A percentile compares a stretch with the other conserved stretches of the same genome.
phyloP scores from a whole-genome alignment of 805 yeast species.

The Yarrowia hollandica region DNA sequence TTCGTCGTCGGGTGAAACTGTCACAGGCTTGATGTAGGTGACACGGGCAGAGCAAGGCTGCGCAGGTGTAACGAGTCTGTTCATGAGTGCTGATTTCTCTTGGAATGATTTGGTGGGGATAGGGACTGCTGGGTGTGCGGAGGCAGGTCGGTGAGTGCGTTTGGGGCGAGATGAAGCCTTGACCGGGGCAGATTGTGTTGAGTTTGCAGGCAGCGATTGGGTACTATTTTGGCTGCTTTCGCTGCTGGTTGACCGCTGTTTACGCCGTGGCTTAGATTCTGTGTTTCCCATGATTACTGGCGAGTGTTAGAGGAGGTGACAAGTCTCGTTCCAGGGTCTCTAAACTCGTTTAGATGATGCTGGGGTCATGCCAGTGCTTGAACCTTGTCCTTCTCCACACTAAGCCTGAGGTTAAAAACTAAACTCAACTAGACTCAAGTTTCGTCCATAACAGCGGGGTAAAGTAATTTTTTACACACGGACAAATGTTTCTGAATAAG shows the following conservation, averaged over 20 bases:
- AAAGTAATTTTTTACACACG: background rate
- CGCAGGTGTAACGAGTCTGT: conserved; percentile 3
- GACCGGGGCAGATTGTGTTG: background rate
- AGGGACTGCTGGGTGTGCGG: conserved; percentile 20
- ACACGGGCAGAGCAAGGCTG: conserved; percentile 20
- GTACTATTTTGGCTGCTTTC: conserved; percentile 8
- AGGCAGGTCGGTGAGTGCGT: background rate
- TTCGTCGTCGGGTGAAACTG: conserved; percentile 15
- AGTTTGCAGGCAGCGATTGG: background rate
- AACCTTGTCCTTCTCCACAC: conserved; percentile 29
- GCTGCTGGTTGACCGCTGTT: conserved; percentile 8
- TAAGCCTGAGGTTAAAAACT: conserved; percentile 18
- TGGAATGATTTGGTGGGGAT: conserved; percentile 24
- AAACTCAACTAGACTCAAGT: background rate
- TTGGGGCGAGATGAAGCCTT: conserved; percentile 6
- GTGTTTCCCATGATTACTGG: conserved; percentile 8
- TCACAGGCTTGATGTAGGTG: conserved; percentile 16
- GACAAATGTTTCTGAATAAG: background rate
- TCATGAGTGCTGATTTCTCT: conserved; percentile 20
- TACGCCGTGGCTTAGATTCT: conserved; percentile 24
- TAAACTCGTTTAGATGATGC: background rate
- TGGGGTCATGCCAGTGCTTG: conserved; percentile 18
- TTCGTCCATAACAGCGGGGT: conserved; percentile 7
- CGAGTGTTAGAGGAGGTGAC: background rate
- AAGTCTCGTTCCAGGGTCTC: background rate